Conservation (phyloP, 768 basidiomycete species). For the Suillus cothurnatus region DNA sequence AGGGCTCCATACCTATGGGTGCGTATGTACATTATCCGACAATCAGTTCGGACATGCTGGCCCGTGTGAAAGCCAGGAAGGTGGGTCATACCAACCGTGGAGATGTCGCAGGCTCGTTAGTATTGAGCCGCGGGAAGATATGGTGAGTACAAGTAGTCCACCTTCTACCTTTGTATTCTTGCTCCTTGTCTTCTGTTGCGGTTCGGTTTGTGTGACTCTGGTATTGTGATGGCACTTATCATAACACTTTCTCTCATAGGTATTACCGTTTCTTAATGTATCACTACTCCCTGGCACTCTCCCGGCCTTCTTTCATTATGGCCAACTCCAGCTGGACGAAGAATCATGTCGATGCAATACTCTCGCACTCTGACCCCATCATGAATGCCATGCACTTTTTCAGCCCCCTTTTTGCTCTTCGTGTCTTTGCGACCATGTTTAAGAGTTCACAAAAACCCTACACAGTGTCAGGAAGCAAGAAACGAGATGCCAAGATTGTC, state of each 20-base stretch:
- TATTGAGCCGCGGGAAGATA: conserved; percentile 65
- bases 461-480: conserved; percentile 90
- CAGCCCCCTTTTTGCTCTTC: conserved; percentile 43
- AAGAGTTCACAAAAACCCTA: conserved; percentile 14
- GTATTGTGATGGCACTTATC: background rate
- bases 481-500: conserved; percentile 60
- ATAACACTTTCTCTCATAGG: conserved; percentile 37
- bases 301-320: conserved; percentile 77
- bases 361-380: conserved; percentile 54
- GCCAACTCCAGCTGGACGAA: conserved; percentile 97
- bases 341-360: conserved; percentile 75
- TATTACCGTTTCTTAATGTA: conserved; percentile 91
- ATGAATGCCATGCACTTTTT: conserved; percentile 48
- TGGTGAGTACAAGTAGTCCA: conserved; percentile 43
- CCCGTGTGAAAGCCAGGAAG: conserved; percentile 65
- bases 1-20: conserved; percentile 67
- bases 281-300: conserved; percentile 76
- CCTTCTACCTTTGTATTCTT: background rate
- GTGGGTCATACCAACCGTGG: conserved; percentile 63
- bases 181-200: background rate
- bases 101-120: conserved; percentile 51
- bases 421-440: conserved; percentile 24
- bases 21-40: conserved; percentile 97
- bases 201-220: background rate
- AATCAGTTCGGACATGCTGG: conserved; percentile 93